A percentile compares a stretch with the other conserved stretches of the same genome.
Evolutionary conservation across 2,329 filamentous ascomycete species (phyloP).

Genomic region (Colletotrichum sp.): DNA sequence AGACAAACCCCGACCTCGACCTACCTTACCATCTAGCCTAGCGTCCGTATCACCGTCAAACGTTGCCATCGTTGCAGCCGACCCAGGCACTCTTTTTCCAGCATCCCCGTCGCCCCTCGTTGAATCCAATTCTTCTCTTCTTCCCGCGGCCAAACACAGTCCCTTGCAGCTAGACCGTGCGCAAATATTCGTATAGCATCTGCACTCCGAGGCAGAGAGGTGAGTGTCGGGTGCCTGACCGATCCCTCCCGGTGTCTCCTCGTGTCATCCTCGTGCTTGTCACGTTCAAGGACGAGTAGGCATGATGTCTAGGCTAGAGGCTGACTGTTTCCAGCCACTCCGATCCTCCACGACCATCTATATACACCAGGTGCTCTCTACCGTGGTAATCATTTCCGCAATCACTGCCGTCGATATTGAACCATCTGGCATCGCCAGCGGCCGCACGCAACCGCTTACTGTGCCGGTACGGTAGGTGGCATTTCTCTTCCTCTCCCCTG

Average conservation of each 20-base stretch:
- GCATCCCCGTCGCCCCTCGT: neutral
- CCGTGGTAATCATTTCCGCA: neutral
- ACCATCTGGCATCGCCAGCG: neutral
- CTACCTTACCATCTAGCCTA: neutral
- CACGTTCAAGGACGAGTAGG: neutral
- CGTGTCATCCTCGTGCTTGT: neutral
- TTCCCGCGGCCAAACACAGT: neutral
- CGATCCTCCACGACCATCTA: neutral
- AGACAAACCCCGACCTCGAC: neutral
- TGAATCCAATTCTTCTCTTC: neutral
- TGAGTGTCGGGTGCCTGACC: conserved; percentile 5
- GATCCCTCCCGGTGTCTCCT: neutral
- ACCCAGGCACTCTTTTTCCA: neutral
- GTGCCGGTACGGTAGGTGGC: conserved; percentile 12
- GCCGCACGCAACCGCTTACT: neutral
- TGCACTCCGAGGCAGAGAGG: neutral
- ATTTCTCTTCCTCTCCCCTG: conserved; percentile 10
- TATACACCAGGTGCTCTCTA: neutral
- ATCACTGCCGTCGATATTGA: neutral
- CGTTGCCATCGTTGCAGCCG: neutral
- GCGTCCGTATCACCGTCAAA: neutral
- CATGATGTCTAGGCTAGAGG: neutral
- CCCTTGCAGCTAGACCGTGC: neutral
- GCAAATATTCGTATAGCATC: neutral
- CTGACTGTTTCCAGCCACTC: conserved; percentile 5